These are phyloP conservation scores for Pseudognaphalium luteoalbum DNA, from an alignment of 129 eudicot species.

Conservation along the genomic window DNA sequence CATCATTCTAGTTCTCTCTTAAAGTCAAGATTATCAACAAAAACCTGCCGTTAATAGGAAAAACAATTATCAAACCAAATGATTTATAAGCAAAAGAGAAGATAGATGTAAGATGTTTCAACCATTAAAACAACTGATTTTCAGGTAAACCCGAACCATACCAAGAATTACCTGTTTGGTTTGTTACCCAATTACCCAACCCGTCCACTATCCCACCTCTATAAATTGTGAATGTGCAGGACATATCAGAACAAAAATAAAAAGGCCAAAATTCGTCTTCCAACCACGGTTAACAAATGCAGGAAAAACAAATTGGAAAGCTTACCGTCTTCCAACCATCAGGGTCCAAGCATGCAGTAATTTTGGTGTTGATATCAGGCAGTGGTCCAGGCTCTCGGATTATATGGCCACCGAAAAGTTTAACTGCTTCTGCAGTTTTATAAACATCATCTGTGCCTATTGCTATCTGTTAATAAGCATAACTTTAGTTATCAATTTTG, in stretches of 20 bases:
- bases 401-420: conserved; percentile 72
- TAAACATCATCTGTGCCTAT: conserved; percentile 94
- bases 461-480: conserved; percentile 60
- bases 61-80: background rate
- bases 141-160: background rate
- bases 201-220: background rate
- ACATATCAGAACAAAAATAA: too few relatives aligned
- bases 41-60: conserved; percentile 48
- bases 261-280: too few relatives aligned
- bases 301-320: background rate
- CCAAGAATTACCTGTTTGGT: background rate
- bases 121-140: background rate
- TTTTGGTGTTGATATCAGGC: conserved; percentile 87
- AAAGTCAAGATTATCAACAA: conserved; percentile 67
- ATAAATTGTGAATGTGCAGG: background rate
- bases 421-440: conserved; percentile 89
- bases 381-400: conserved; percentile 92
- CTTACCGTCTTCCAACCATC: conserved; percentile 96
- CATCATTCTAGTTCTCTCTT: conserved; percentile 67
- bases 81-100: background rate
- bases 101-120: background rate
- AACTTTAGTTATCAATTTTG: conserved; percentile 16
- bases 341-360: conserved; percentile 90
- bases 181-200: background rate
- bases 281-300: too few relatives aligned